Base-by-base conservation (phyloP, 2,329 filamentous ascomycete genomes). In the Plectosphaerella cucumerina region DNA sequence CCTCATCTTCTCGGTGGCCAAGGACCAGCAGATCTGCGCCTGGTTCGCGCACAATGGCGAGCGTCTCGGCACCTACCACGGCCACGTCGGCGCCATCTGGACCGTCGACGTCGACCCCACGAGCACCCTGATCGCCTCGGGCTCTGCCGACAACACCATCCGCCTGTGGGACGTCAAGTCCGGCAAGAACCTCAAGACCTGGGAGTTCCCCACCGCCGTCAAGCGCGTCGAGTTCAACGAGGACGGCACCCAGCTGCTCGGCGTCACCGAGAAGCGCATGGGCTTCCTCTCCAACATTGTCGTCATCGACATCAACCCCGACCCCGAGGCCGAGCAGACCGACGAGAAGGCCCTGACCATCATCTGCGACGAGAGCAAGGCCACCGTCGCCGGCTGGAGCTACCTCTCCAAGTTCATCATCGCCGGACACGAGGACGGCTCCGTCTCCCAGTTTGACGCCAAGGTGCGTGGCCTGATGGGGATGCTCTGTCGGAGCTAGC, bases 1-100 rank as follows among this genome's bases (percentile, higher is more conserved):
- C 70, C 83, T 97, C 60, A 86, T 97, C 69, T 97, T 97, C 80
- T 96, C 92, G 58, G 89, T 91, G 55, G 84, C 90, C 62, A 97
- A 97, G 77, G 93, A 97, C 74, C 93, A 97, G 75, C 84, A 95
- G 67, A 90, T 97, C 65, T 96, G 93, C 80, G 93, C 85, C 59
- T 99, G 94, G 94, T 97, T 85, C 76, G 87, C 91, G 59, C 91
- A 95, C 77, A 99, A 99, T 73, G 94, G 94, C 76, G 94, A 99
- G 80, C 89, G 94, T 65, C 82, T 97, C 65, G 94, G 94, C 65
- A 94, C 93, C 63, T 99, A 97, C 78, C 86, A 90, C 69, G 94
- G 94, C 71, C 94, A 99, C 76, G 88, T 95, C 72, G 94, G 94
- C 75, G 93, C 94, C 64, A 89, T 99, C 77, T 99, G 94, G 94